Base-by-base conservation (phyloP, 2,329 filamentous ascomycete genomes). In the Ophiostoma ips region DNA sequence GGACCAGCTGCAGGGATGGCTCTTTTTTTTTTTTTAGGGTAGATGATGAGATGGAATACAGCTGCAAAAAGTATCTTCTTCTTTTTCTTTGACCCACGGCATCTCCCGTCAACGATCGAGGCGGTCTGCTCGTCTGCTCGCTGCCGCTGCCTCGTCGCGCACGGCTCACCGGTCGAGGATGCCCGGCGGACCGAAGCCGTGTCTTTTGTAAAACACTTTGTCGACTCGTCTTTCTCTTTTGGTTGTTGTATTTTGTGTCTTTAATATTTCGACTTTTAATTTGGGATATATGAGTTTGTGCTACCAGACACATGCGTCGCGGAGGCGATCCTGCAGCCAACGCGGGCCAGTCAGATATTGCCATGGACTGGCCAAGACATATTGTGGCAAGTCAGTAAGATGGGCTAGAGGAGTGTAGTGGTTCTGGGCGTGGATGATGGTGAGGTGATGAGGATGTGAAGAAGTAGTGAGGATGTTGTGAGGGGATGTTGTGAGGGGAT, bases 241-340 rank as follows among this genome's bases (percentile, higher is more conserved):
- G 10, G 10, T n/a, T n/a, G 33, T 12, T 34, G 8, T 33, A 44
- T 44, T 24, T 41, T 11, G 21, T 38, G 37, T 28, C 10, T 10
- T 9, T 13, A 38, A 7, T 37, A 11, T 11, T 18, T 13, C 16
- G n/a, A 38, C 16, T 40, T 30, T 10, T n/a, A 43, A 43, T 43
- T 30, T 43, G 16, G n/a, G 3, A 18, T 43, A 15, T 34, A 34
- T 7, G 43, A 34, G 15, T 28, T 28, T 34, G 43, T 45, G 43
- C 43, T 12, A 45, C 28, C 18, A n/a, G 41, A 28, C 28, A 7
- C 28, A 3, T 33, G 43, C 43, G 43, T 45, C 43, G 43, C 43
- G 31, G 43, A 45, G 43, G 43, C 43, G 43, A 45, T 45, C 24
- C 43, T 45, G 43, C 43, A 45, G 43, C 28, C 43, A 31, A 21